Base-by-base conservation (phyloP, 176 grass and related monocot species). In the Coix lacrymajobi region DNA sequence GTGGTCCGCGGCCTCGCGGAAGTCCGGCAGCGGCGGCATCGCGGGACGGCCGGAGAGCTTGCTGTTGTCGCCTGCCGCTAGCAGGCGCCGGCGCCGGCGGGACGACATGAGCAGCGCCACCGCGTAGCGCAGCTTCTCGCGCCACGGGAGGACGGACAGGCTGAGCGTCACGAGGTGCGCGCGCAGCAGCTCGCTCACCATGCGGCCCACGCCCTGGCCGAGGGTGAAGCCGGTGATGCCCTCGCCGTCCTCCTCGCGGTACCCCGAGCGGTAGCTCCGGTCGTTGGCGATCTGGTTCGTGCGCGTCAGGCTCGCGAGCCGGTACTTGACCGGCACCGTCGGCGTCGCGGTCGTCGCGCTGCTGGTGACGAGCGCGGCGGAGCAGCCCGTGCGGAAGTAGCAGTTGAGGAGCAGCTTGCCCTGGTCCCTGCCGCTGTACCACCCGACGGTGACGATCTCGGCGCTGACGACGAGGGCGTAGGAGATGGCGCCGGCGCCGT, bases 391-490 rank as follows among this genome's bases (percentile, higher is more conserved):
- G 57, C 94, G 92, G 76, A 97, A 97, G 79, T 83, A 89, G 80
- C 92, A 83, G 77, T 97, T 97, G 37, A 89, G 88, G 36, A 97
- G 83, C 54, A 97, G 92, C 94, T 92, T 97, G 20, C 83, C 16
- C 28, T 32, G 86, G 71, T 97, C 91, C 54, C 16, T 89, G n/a
- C 94, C 94, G 72, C 43, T 65, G 78, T 97, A 97, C 94, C 94
- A 94, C 0, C 92, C 92, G 0, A 89, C 84, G 4, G 92, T 89
- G 19, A 92, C 73, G 44, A 92, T 94, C 82, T 97, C 95, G 33
- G 88, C 89, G 86, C 95, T 97, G 24, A 97, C 73, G 0, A 97
- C 85, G 33, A 97, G 77, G 12, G 88, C 92, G 84, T 94, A 76
- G 4, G 32, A 22, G 12, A 61, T 8, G 31, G 4, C 30, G 36